phyloP scores from a whole-genome alignment of 2,329 filamentous ascomycete genomes.

The Camillea tinctor region DNA sequence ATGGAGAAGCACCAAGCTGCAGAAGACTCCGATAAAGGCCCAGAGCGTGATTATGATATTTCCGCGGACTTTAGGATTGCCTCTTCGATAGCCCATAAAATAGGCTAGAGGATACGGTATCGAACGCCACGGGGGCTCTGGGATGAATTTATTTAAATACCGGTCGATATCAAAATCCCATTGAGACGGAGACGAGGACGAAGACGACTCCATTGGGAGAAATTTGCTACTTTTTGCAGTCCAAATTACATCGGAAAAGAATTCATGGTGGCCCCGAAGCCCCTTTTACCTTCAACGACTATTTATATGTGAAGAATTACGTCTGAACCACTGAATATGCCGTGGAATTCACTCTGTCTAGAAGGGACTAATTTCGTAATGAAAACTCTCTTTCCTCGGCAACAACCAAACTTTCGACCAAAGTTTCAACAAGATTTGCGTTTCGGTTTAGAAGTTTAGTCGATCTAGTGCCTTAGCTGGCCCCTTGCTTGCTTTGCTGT shows the following conservation, averaged over 20 bases:
- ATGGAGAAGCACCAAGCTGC: slow-evolving; percentile 58
- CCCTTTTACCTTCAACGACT: background rate
- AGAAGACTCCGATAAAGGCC: slow-evolving; percentile 65
- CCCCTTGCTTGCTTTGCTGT: background rate
- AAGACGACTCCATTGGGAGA: background rate
- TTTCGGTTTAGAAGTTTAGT: slow-evolving; percentile 1
- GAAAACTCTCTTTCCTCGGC: slow-evolving; percentile 8
- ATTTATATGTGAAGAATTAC: background rate
- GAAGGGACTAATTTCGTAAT: slow-evolving; percentile 17
- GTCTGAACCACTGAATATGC: background rate
- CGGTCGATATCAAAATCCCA: slow-evolving; percentile 73
- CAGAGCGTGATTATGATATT: slow-evolving; percentile 60
- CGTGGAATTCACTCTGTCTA: background rate
- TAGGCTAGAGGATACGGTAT: slow-evolving; percentile 66
- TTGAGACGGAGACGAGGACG: slow-evolving; percentile 12
- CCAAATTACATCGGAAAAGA: background rate
- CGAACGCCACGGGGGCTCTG: slow-evolving; percentile 60
- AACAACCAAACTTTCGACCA: slow-evolving; percentile 9
- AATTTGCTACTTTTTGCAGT: background rate
- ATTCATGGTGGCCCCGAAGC: background rate
- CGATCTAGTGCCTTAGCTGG: background rate
- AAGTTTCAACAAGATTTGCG: slow-evolving; percentile 14
- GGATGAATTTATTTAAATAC: slow-evolving; percentile 70
- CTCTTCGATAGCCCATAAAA: slow-evolving; percentile 63
- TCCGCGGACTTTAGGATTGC: slow-evolving; percentile 43